Evolutionary conservation across 2,329 filamentous ascomycete species (phyloP).

Genomic region (Colletotrichum sp.): DNA sequence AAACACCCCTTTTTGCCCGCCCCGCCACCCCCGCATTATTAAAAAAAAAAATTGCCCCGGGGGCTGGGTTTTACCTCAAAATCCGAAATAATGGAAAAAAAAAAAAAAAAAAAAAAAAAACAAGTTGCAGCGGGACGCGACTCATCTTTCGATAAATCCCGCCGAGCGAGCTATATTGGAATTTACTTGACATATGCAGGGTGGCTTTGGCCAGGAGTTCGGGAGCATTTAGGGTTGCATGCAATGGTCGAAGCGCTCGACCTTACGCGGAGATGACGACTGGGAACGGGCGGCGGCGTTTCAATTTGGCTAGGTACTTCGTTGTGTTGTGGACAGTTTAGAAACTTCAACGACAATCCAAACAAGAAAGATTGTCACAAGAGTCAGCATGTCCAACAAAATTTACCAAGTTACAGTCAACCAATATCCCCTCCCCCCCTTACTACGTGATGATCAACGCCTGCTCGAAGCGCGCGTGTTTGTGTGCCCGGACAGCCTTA

Average conservation of each 20-base stretch:
- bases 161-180: not conserved
- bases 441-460: not conserved
- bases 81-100: too few species aligned
- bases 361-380: not conserved
- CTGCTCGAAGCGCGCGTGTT: not conserved
- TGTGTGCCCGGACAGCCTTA: not conserved
- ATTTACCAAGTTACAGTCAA: not conserved
- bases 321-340: not conserved
- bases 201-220: constrained; percentile 12
- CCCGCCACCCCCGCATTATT: too few species aligned
- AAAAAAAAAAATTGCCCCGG: too few species aligned
- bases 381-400: not conserved
- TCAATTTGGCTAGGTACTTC: not conserved
- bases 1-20: too few species aligned
- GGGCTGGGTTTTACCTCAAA: too few species aligned
- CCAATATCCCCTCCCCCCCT: not conserved
- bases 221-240: constrained; percentile 12
- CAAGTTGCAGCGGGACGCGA: not conserved
- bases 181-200: not conserved
- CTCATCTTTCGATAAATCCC: not conserved
- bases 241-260: constrained; percentile 30
- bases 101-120: not conserved
- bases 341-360: not conserved
- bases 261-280: constrained; percentile 26
- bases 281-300: constrained; percentile 3